Conservation (phyloP, 768 basidiomycete genomes). For the Leccinum variicolor region DNA sequence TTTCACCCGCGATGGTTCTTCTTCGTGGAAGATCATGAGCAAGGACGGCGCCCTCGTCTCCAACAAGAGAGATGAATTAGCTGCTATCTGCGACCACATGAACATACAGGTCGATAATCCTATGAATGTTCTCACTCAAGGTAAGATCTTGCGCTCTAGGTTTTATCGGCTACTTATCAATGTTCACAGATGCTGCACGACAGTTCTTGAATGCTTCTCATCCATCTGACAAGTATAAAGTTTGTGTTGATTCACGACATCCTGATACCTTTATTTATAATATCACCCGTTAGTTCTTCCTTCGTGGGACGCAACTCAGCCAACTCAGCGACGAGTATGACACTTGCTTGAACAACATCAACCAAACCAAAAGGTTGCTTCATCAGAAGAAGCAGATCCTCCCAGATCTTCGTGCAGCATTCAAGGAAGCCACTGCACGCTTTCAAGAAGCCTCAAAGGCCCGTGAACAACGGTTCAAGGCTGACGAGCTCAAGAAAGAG, state of each 20-base stretch:
- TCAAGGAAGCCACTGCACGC: constrained; percentile 54
- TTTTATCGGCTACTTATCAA: neutral
- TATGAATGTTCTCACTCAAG: constrained; percentile 91
- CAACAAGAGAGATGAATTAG: constrained; percentile 78
- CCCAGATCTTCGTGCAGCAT: constrained; percentile 65
- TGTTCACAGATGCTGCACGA: constrained; percentile 32
- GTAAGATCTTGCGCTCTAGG: constrained; percentile 26
- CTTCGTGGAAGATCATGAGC: constrained; percentile 79
- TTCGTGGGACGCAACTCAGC: constrained; percentile 86
- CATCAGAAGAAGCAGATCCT: constrained; percentile 71
- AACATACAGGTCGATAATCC: constrained; percentile 97
- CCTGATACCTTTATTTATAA: constrained; percentile 1
- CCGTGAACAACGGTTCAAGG: constrained; percentile 63
- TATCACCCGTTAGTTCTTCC: constrained; percentile 68
- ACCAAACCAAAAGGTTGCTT: constrained; percentile 61
- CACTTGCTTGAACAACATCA: constrained; percentile 67
- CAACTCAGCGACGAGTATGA: constrained; percentile 89
- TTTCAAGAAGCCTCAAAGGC: constrained; percentile 76
- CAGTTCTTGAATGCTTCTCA: constrained; percentile 85
- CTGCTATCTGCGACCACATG: constrained; percentile 91
- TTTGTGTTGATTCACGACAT: constrained; percentile 27
- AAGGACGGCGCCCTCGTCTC: constrained; percentile 64
- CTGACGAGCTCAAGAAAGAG: constrained; percentile 71
- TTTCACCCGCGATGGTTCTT: constrained; percentile 73
- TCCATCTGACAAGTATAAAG: constrained; percentile 86